Evolutionary conservation across 768 basidiomycete species (phyloP), one percentile per base, ranked within the genome.

Genomic region (Chlorophyllum brunneum): DNA sequence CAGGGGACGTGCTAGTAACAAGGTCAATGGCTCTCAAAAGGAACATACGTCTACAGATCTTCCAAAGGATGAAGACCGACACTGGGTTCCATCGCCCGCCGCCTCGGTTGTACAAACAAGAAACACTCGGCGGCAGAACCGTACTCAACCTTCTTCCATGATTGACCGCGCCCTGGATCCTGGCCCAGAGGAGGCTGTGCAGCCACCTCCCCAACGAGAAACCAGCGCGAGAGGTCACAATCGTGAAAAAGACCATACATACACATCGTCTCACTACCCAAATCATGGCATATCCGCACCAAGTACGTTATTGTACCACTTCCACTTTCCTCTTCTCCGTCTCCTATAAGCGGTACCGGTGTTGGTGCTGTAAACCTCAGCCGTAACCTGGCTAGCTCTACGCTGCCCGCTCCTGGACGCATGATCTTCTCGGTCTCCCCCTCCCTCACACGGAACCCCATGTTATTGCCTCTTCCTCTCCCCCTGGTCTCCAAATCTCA

Each of bases 261-360:
- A 52, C 65, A 60, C 45, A 65, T 65, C 55, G 58, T 63, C 61
- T 56, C 67, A 67, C 56, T 63, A 59, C 54, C 62, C 62, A 64
- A 66, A 62, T 67, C 61, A 36, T 27, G 36, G 44, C 54, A 66
- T 68, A 66, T 63, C 70, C 60, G 58, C 74, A 71, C 65, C 73
- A 66, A 81, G 81, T 82, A 82, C 81, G 80, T 82, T 81, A 70
- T 80, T 77, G 71, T 76, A 78, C 74, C 79, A 75, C 67, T 75
- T 59, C 65, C 69, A 64, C 63, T 59, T 61, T 66, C 66, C 54
- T 58, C 59, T 62, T 55, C 64, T 67, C 69, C 61, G 66, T 56
- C 58, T 66, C 66, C 55, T 68, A 54, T 65, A 63, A 65, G 58
- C 58, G 48, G 51, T 45, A 4, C 29, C 37, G 58, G 63, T 63